Percentiles rank a stretch among this genome's conserved stretches.
Conservation (phyloP, 1,284 basidiomycete genomes). For the Cerrena zonata region DNA sequence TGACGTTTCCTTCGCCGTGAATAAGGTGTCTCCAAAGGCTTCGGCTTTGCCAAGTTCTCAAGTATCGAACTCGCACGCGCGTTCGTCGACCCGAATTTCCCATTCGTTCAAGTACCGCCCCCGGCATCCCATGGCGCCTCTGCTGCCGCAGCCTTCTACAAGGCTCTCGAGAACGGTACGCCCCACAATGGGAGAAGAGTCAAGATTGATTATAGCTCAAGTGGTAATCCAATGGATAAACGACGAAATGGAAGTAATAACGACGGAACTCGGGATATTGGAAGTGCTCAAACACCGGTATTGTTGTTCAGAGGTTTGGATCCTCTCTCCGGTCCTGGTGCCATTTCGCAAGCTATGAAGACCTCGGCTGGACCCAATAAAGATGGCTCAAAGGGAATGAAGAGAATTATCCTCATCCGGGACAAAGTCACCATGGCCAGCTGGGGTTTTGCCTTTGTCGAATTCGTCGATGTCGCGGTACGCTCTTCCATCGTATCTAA, state of each 20-base stretch:
- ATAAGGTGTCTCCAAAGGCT: constrained; percentile 85
- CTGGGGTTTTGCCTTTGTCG: constrained; percentile 89
- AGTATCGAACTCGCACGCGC: constrained; percentile 76
- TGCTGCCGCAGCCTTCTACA: constrained; percentile 61
- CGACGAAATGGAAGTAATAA: constrained; percentile 61
- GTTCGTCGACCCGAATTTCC: constrained; percentile 82
- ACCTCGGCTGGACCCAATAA: constrained; percentile 60
- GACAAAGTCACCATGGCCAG: constrained; percentile 78
- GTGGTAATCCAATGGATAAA: constrained; percentile 63
- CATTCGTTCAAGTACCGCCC: constrained; percentile 79
- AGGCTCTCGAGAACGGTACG: constrained; percentile 57
- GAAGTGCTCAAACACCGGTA: constrained; percentile 71
- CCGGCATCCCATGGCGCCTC: constrained; percentile 75
- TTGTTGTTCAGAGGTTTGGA: constrained; percentile 85
- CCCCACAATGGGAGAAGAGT: constrained; percentile 71
- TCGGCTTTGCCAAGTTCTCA: constrained; percentile 89
- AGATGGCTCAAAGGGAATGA: constrained; percentile 78
- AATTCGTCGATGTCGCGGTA: constrained; percentile 80
- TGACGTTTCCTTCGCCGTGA: constrained; percentile 52
- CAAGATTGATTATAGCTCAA: constrained; percentile 87
- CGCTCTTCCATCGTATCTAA: constrained; percentile 14
- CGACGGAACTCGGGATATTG: constrained; percentile 91
- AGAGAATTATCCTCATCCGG: constrained; percentile 78
- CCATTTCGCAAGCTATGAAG: constrained; percentile 74
- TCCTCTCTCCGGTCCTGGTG: constrained; percentile 77